Conservation (phyloP, 2,329 filamentous ascomycete species). For the Daldinia sp. region DNA sequence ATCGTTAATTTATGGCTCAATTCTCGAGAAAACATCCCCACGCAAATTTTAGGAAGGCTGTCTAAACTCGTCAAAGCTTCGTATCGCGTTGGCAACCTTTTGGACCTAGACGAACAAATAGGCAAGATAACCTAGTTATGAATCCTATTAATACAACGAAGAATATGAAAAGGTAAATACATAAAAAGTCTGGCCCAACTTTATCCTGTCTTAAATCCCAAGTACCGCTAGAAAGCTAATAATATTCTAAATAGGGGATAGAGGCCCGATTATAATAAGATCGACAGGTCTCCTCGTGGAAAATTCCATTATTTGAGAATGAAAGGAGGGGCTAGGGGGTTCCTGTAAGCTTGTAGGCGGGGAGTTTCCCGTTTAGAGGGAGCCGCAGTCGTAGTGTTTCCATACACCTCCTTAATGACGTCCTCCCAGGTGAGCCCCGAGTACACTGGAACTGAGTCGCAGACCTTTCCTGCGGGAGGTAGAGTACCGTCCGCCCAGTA, state of each 20-base stretch:
- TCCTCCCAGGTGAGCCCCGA: slow-evolving; percentile 27
- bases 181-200: background rate
- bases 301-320: background rate
- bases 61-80: too few relatives aligned
- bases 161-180: background rate
- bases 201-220: background rate
- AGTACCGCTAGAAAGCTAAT: background rate
- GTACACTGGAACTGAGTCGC: slow-evolving; percentile 37
- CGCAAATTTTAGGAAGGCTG: too few relatives aligned
- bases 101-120: background rate
- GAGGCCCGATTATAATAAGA: background rate
- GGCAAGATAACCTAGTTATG: background rate
- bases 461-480: slow-evolving; percentile 46
- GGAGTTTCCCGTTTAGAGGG: slow-evolving; percentile 10
- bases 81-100: background rate
- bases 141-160: background rate
- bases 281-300: background rate
- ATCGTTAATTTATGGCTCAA: too few relatives aligned
- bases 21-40: too few relatives aligned
- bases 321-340: background rate
- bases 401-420: slow-evolving; percentile 20
- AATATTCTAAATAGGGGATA: background rate
- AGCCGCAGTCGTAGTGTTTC: slow-evolving; percentile 20
- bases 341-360: background rate
- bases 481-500: slow-evolving; percentile 50